A percentile compares a stretch with the other conserved stretches of the same genome.
These are phyloP conservation scores for Tolypocladium tundrense DNA, from an alignment of 2,329 filamentous ascomycete genomes.

Conservation along the genomic window DNA sequence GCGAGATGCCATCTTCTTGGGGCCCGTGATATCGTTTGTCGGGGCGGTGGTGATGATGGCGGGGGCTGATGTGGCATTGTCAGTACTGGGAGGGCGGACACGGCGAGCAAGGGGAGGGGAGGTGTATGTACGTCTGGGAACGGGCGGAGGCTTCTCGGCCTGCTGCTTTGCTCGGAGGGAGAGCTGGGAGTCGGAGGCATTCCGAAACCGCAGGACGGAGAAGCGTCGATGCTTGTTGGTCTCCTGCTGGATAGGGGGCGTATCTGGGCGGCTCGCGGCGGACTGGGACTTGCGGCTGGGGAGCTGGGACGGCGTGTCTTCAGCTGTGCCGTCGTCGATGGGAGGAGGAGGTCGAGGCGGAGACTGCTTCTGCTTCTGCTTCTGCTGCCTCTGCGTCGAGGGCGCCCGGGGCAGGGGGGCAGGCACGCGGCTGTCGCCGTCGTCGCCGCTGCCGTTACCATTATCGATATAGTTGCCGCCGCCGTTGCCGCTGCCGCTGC, in stretches of 20 bases:
- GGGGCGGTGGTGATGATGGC: slow-evolving; percentile 89
- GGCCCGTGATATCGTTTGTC: slow-evolving; percentile 50
- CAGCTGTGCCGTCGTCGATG: neutral
- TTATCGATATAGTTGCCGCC: neutral
- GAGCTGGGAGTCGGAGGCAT: slow-evolving; percentile 87
- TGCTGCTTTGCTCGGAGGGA: slow-evolving; percentile 66
- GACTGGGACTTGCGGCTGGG: slow-evolving; percentile 13
- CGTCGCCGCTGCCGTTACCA: neutral
- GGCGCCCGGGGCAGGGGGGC: slow-evolving; percentile 6
- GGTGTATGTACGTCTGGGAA: slow-evolving; percentile 43
- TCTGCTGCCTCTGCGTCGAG: neutral
- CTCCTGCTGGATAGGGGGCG: slow-evolving; percentile 41
- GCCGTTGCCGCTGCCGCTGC: neutral
- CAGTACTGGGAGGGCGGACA: slow-evolving; percentile 8
- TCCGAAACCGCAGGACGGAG: slow-evolving; percentile 71
- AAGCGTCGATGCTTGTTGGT: slow-evolving; percentile 49
- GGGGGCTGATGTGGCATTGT: slow-evolving; percentile 34
- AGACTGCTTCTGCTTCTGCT: slow-evolving; percentile 1
- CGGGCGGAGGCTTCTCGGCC: slow-evolving; percentile 43
- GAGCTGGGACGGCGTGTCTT: slow-evolving; percentile 9
- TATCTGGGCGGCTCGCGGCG: slow-evolving; percentile 26
- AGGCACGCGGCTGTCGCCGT: slow-evolving; percentile 9
- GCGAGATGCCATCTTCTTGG: slow-evolving; percentile 46
- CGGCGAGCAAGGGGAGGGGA: slow-evolving; percentile 2
- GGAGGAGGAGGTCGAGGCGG: neutral